These are phyloP conservation scores for Penicillium ucsense DNA, from an alignment of 495 filamentous ascomycete genomes.

Conservation along the genomic window DNA sequence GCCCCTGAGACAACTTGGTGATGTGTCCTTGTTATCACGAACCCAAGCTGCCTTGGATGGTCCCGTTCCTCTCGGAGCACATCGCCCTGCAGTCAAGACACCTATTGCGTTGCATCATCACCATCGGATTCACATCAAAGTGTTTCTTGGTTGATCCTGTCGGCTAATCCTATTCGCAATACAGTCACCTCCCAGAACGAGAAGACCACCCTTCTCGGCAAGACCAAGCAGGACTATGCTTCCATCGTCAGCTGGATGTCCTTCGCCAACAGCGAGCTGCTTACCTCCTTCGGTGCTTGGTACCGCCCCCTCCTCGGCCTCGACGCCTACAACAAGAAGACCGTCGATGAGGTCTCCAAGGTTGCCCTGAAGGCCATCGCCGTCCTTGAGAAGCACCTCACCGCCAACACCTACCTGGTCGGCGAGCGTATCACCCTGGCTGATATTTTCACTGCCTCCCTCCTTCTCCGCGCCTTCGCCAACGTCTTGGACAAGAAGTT, in stretches of 20 bases:
- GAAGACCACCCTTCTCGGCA: slow-evolving; percentile 96
- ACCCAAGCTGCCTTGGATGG: background rate
- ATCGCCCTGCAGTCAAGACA: slow-evolving; percentile 8
- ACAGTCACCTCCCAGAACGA: slow-evolving; percentile 98
- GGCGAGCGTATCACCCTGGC: slow-evolving; percentile 95
- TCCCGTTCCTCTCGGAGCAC: slow-evolving; percentile 6
- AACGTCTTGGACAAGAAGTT: slow-evolving; percentile 19
- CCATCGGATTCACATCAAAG: slow-evolving; percentile 4
- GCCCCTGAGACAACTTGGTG: too few relatives aligned
- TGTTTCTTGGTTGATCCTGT: too few relatives aligned
- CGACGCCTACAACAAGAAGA: slow-evolving; percentile 95
- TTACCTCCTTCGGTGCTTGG: slow-evolving; percentile 67
- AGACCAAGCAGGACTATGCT: slow-evolving; percentile 99
- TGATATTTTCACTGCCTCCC: slow-evolving; percentile 72
- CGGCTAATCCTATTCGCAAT: too few relatives aligned
- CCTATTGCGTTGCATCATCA: slow-evolving; percentile 9
- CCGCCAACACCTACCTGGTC: slow-evolving; percentile 90
- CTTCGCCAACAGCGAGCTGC: slow-evolving; percentile 76
- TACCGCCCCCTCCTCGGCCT: slow-evolving; percentile 80
- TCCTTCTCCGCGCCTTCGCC: slow-evolving; percentile 41
- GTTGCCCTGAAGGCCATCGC: slow-evolving; percentile 52
- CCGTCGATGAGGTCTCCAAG: slow-evolving; percentile 68
- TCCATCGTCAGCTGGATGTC: slow-evolving; percentile 97
- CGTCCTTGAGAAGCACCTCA: slow-evolving; percentile 78
- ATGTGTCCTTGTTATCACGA: background rate